Evolutionary conservation across 768 basidiomycete genomes (phyloP).

Genomic region (Serendipita indica): DNA sequence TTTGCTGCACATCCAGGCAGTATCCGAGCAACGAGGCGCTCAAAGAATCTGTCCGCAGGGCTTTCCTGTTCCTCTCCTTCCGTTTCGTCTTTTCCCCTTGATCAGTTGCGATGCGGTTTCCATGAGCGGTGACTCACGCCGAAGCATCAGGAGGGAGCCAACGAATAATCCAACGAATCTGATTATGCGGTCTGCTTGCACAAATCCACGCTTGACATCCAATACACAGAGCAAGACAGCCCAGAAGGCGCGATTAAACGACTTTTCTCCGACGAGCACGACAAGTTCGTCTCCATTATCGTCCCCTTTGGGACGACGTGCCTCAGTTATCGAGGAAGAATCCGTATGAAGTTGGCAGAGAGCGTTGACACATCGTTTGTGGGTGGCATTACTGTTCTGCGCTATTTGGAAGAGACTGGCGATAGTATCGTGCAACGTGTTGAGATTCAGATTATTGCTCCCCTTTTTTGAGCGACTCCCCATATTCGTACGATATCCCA

Average conservation of each 20-base stretch:
- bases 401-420: constrained; percentile 68
- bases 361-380: constrained; percentile 76
- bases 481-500: no score
- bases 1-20: not conserved
- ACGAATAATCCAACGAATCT: constrained; percentile 58
- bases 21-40: not conserved
- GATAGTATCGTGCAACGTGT: constrained; percentile 18
- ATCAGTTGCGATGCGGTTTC: no score
- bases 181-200: constrained; percentile 57
- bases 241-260: constrained; percentile 37
- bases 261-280: constrained; percentile 58
- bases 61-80: not conserved
- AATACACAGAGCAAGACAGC: constrained; percentile 26
- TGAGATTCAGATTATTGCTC: not conserved
- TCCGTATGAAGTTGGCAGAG: constrained; percentile 65
- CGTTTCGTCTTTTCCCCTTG: not conserved
- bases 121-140: no score
- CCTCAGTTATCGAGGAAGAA: constrained; percentile 40
- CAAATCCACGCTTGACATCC: constrained; percentile 63
- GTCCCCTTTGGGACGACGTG: constrained; percentile 27
- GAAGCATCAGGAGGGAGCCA: not conserved
- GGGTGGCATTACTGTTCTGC: constrained; percentile 58
- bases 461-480: not conserved
- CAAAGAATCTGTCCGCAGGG: not conserved
- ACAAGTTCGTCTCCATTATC: constrained; percentile 17